Evolutionary conservation across 768 basidiomycete species (phyloP).

Genomic region (Lyophyllum atratum): DNA sequence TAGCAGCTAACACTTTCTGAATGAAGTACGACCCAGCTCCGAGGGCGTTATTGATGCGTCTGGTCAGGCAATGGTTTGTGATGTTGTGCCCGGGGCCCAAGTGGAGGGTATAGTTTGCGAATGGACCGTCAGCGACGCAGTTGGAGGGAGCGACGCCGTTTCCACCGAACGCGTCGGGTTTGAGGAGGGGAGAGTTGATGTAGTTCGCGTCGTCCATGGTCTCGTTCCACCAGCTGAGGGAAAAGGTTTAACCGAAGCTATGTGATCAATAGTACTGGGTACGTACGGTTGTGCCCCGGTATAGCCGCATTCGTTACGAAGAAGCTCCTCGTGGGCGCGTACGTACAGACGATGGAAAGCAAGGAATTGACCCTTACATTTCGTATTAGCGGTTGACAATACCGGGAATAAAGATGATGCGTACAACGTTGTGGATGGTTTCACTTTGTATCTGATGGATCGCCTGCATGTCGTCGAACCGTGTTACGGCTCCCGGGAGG

Average conservation of each 20-base stretch:
- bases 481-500: not conserved
- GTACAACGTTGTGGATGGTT: not conserved
- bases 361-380: not conserved
- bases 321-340: not conserved
- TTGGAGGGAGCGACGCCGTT: not conserved
- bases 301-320: slow-evolving; percentile 1
- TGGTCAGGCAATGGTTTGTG: not conserved
- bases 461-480: slow-evolving; percentile 1
- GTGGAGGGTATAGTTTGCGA: slow-evolving; percentile 4
- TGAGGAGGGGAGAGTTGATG: slow-evolving; percentile 1
- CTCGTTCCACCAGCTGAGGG: slow-evolving; percentile 1
- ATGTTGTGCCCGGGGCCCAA: not conserved
- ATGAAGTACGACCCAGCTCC: slow-evolving; percentile 1
- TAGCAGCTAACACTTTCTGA: not conserved
- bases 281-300: not conserved
- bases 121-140: not conserved
- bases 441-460: not conserved
- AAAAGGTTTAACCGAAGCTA: not conserved
- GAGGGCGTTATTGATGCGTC: not conserved
- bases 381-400: not conserved
- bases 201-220: slow-evolving; percentile 2
- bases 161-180: slow-evolving; percentile 1
- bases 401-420: not conserved
- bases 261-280: not conserved
- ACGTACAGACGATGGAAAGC: not conserved